These are phyloP conservation scores for Plasmodium fragile DNA, from an alignment of 169 alveolate genomes.

Conservation along the genomic window DNA sequence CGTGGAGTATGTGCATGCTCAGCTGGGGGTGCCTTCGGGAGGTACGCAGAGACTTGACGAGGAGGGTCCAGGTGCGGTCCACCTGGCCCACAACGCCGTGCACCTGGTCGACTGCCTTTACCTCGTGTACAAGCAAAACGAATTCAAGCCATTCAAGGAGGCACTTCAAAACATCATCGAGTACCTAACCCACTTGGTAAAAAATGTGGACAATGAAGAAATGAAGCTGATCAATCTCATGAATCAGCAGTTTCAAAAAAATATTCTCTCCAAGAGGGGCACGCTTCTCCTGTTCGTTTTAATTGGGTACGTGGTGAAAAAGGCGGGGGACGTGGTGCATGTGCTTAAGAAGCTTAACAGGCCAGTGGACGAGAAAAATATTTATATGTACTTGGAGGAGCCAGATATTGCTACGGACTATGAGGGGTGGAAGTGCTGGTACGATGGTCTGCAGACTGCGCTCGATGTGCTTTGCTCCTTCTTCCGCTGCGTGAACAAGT, in stretches of 20 bases:
- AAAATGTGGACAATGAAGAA: slow-evolving; percentile 37
- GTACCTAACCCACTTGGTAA: slow-evolving; percentile 38
- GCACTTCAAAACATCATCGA: slow-evolving; percentile 46
- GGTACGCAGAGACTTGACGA: too few relatives aligned
- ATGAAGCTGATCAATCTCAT: slow-evolving; percentile 60
- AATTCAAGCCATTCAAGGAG: slow-evolving; percentile 35
- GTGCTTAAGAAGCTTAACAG: slow-evolving; percentile 47
- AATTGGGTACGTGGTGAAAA: slow-evolving; percentile 52
- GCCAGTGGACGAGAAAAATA: slow-evolving; percentile 34
- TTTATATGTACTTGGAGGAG: slow-evolving; percentile 54
- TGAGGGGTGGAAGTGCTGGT: slow-evolving; percentile 56
- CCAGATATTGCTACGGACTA: slow-evolving; percentile 46
- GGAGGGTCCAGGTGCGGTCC: neutral
- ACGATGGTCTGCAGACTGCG: slow-evolving; percentile 22
- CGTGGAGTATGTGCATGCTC: slow-evolving; percentile 29
- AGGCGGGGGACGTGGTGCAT: slow-evolving; percentile 19
- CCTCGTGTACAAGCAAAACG: slow-evolving; percentile 41
- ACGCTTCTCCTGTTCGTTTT: slow-evolving; percentile 46
- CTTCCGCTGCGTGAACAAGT: slow-evolving; percentile 47
- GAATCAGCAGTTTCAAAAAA: slow-evolving; percentile 48
- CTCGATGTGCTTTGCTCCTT: slow-evolving; percentile 37
- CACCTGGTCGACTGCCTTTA: slow-evolving; percentile 52
- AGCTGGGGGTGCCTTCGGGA: slow-evolving; percentile 11
- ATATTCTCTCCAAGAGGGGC: slow-evolving; percentile 64
- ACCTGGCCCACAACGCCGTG: neutral